Evolutionary conservation across 139 green algal genomes (phyloP).

Genomic region (Eudorina sp.): DNA sequence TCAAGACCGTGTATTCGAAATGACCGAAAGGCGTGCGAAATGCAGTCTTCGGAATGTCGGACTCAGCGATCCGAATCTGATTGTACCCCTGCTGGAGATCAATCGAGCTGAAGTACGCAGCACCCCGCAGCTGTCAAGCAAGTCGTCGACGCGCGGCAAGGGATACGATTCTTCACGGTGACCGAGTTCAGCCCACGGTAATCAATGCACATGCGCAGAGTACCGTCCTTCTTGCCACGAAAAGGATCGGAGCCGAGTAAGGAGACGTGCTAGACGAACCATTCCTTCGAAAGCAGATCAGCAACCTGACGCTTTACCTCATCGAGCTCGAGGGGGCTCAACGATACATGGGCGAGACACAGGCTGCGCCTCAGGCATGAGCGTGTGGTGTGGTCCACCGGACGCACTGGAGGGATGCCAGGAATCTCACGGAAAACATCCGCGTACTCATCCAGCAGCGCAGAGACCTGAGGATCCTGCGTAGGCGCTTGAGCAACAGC

Average conservation of each 20-base stretch:
- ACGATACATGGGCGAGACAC: slow-evolving; percentile 21
- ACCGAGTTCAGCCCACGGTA: slow-evolving; percentile 44
- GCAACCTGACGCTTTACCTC: slow-evolving; percentile 13
- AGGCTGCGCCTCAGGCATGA: slow-evolving; percentile 15
- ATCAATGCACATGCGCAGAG: slow-evolving; percentile 45
- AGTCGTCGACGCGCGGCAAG: slow-evolving; percentile 37
- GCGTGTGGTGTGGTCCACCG: slow-evolving; percentile 15
- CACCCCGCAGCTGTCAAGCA: slow-evolving; percentile 46
- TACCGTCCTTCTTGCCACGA: slow-evolving; percentile 52
- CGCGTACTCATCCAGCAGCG: background rate
- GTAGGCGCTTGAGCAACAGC: background rate
- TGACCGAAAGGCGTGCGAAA: slow-evolving; percentile 55
- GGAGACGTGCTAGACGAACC: background rate
- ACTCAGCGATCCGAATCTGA: slow-evolving; percentile 34
- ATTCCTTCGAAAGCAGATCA: slow-evolving; percentile 29
- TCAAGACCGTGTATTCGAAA: slow-evolving; percentile 59
- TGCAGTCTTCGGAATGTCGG: slow-evolving; percentile 43
- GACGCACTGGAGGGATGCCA: slow-evolving; percentile 28
- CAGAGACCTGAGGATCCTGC: background rate
- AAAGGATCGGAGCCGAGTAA: background rate
- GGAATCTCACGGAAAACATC: slow-evolving; percentile 4
- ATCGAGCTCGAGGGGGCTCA: slow-evolving; percentile 3
- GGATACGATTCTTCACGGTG: slow-evolving; percentile 49
- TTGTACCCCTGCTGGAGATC: slow-evolving; percentile 31
- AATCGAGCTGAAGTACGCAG: background rate